Percentiles rank a stretch among this genome's conserved stretches.
Conservation (phyloP, 2,329 filamentous ascomycete species). For the Clarireedia hainanense region DNA sequence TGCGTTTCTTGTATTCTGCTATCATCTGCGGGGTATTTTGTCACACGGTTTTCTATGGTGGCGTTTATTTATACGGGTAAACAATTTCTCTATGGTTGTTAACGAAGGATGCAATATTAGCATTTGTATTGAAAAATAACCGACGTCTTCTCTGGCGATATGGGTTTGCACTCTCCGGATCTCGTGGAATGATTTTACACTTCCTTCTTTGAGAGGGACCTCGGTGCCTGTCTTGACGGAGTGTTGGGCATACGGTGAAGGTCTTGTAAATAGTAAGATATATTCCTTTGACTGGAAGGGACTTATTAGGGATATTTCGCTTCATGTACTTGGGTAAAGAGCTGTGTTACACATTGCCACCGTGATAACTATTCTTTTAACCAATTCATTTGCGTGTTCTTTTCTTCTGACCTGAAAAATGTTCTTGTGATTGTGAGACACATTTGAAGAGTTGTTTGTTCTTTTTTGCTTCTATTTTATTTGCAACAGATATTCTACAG, state of each 20-base stretch:
- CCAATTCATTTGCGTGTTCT: no score
- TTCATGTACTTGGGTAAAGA: no score
- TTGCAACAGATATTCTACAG: constrained; percentile 23
- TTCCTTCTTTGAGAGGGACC: no score
- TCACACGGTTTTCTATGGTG: not conserved
- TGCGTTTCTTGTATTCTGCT: constrained; percentile 3
- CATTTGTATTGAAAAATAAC: not conserved
- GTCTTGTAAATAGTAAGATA: no score
- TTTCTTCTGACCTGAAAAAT: no score
- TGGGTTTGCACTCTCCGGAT: not conserved
- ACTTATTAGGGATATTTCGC: no score
- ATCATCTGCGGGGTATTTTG: not conserved
- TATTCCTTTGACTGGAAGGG: no score
- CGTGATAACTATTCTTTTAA: no score
- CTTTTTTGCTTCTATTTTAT: constrained; percentile 8
- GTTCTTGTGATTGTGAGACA: not conserved
- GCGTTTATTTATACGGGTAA: constrained; percentile 3
- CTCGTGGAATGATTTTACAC: not conserved
- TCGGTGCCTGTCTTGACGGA: no score
- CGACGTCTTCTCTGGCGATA: not conserved
- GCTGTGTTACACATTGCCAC: no score
- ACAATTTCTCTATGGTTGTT: not conserved
- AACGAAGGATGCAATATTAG: not conserved
- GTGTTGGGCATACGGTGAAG: no score
- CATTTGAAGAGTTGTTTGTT: not conserved